These are phyloP conservation scores for Fraxinus xanthoxyloides DNA, from an alignment of 305 asterid genomes.

Conservation along the genomic window DNA sequence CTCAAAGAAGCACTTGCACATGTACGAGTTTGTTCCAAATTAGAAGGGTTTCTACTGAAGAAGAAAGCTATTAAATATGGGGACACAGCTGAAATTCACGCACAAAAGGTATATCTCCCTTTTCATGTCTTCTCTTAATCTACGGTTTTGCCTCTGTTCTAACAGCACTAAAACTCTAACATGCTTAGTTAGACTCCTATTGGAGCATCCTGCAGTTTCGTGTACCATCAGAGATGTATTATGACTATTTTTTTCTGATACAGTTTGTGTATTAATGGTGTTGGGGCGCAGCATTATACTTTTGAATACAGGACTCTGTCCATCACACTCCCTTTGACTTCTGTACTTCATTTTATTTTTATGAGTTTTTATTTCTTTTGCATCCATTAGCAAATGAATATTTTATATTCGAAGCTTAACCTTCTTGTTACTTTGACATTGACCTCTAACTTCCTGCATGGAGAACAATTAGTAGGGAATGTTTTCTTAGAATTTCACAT, in stretches of 20 bases:
- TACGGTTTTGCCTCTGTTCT: neutral
- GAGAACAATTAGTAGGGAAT: neutral
- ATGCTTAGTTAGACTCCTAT: neutral
- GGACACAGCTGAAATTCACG: slow-evolving; percentile 79
- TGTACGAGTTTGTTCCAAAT: slow-evolving; percentile 80
- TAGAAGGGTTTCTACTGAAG: slow-evolving; percentile 83
- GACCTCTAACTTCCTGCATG: slow-evolving; percentile 19
- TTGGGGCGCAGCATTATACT: slow-evolving; percentile 1
- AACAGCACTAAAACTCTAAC: neutral
- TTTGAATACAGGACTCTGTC: neutral
- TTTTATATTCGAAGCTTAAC: slow-evolving; percentile 15
- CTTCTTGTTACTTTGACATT: slow-evolving; percentile 14
- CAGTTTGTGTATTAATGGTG: neutral
- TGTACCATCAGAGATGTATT: slow-evolving; percentile 12
- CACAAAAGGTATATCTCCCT: slow-evolving; percentile 65
- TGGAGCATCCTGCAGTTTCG: neutral
- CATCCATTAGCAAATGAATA: slow-evolving; percentile 12
- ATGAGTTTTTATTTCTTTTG: neutral
- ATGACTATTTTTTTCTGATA: neutral
- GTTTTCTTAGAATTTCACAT: slow-evolving; percentile 18
- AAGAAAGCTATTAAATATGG: slow-evolving; percentile 73
- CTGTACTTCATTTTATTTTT: neutral
- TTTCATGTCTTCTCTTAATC: neutral
- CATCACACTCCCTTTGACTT: neutral
- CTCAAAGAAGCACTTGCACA: slow-evolving; percentile 78